phyloP scores from a whole-genome alignment of 1,284 basidiomycete species.

The Chalciporus sp. region DNA sequence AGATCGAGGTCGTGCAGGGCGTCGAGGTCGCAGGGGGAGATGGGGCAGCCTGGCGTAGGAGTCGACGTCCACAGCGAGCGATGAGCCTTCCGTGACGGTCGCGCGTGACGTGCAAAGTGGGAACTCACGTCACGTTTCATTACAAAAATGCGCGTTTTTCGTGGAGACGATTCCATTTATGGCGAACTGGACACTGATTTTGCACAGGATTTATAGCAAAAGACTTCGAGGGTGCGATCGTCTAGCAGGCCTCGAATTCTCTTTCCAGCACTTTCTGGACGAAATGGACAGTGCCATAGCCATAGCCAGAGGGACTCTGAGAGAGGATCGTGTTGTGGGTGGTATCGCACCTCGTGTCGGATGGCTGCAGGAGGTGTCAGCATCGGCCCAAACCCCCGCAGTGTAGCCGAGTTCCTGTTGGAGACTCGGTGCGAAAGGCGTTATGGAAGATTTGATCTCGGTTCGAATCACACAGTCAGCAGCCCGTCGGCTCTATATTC shows the following conservation, averaged over 20 bases:
- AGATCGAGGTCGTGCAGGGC: constrained; percentile 10
- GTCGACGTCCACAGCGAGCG: constrained; percentile 36
- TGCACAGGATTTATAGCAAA: constrained; percentile 10
- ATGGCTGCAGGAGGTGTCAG: background rate
- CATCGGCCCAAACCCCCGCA: too few species aligned
- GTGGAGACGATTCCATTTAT: constrained; percentile 12
- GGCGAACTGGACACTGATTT: constrained; percentile 8
- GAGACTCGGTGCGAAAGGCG: background rate
- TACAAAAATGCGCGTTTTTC: constrained; percentile 12
- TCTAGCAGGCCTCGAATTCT: background rate
- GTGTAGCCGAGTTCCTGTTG: background rate
- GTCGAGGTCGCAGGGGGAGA: constrained; percentile 15
- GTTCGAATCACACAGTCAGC: background rate
- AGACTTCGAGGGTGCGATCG: background rate
- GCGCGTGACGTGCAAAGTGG: constrained; percentile 34
- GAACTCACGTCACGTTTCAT: constrained; percentile 34
- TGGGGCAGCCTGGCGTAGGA: constrained; percentile 13
- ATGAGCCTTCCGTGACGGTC: constrained; percentile 31
- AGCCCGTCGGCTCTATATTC: background rate
- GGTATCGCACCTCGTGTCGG: background rate
- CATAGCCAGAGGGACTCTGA: too few species aligned
- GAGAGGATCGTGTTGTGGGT: background rate
- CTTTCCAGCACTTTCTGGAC: background rate
- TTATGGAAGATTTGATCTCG: background rate
- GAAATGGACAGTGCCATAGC: background rate